phyloP scores from a whole-genome alignment of 805 yeast species.

The Saturnispora mendoncae region DNA sequence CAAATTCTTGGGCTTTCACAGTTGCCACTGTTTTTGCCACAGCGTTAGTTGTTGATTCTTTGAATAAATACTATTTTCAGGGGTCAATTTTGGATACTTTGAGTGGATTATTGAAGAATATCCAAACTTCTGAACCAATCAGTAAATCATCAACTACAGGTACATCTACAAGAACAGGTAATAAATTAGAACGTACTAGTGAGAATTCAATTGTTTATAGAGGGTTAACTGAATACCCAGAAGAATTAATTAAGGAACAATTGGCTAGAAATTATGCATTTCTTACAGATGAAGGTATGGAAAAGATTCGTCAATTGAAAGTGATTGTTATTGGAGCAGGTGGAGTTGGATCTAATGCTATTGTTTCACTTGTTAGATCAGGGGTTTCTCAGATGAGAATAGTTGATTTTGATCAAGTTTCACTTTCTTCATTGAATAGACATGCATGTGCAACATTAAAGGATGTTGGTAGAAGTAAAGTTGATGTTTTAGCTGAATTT shows the following conservation, averaged over 20 bases:
- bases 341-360: constrained; percentile 97
- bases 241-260: constrained; percentile 79
- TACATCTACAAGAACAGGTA: background rate
- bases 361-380: constrained; percentile 82
- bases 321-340: constrained; percentile 89
- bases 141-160: background rate
- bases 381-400: constrained; percentile 75
- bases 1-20: background rate
- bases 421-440: constrained; percentile 83
- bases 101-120: too few species aligned
- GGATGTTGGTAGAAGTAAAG: constrained; percentile 92
- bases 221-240: constrained; percentile 32
- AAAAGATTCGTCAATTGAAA: constrained; percentile 56
- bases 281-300: constrained; percentile 77
- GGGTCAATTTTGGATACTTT: background rate
- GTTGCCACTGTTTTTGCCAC: constrained; percentile 3
- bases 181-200: constrained; percentile 8
- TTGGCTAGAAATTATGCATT: constrained; percentile 91
- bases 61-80: background rate
- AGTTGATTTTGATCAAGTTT: constrained; percentile 94
- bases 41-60: constrained; percentile 2
- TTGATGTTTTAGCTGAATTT: constrained; percentile 65
- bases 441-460: constrained; percentile 87
- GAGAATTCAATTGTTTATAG: constrained; percentile 12
- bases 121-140: background rate